These are phyloP conservation scores for Lodderomyces margitis DNA, from an alignment of 1,139 yeast species.

Conservation along the genomic window DNA sequence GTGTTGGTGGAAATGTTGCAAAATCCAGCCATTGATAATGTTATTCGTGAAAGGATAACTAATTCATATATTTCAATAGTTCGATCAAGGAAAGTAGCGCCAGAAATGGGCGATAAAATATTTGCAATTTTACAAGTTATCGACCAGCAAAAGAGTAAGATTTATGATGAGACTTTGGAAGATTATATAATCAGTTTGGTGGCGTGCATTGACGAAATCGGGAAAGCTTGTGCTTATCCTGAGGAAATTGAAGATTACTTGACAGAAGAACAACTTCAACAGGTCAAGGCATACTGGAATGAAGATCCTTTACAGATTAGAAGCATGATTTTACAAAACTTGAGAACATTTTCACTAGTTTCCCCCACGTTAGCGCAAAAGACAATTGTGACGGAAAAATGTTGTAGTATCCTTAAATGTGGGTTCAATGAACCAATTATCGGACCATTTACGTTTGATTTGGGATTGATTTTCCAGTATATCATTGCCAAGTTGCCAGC, in stretches of 20 bases:
- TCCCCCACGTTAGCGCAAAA: constrained; percentile 24
- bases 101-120: constrained; percentile 23
- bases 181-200: constrained; percentile 56
- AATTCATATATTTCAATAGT: constrained; percentile 62
- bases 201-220: constrained; percentile 62
- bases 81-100: constrained; percentile 49
- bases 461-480: constrained; percentile 43
- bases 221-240: constrained; percentile 62
- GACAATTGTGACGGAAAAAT: constrained; percentile 50
- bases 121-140: constrained; percentile 23
- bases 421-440: constrained; percentile 53
- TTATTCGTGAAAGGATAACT: constrained; percentile 60
- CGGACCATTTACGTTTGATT: constrained; percentile 60
- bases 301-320: constrained; percentile 45
- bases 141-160: constrained; percentile 7
- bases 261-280: constrained; percentile 24
- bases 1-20: constrained; percentile 53
- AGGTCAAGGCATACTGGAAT: constrained; percentile 35
- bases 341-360: constrained; percentile 40
- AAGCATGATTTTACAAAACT: constrained; percentile 34
- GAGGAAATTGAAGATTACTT: constrained; percentile 51
- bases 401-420: constrained; percentile 55
- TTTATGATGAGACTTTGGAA: constrained; percentile 14
- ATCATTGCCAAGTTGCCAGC: constrained; percentile 37
- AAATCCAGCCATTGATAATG: constrained; percentile 42